These are phyloP conservation scores for Coemansia sp. DNA, from an alignment of 192 early-diverging fungal species.

Conservation along the genomic window DNA sequence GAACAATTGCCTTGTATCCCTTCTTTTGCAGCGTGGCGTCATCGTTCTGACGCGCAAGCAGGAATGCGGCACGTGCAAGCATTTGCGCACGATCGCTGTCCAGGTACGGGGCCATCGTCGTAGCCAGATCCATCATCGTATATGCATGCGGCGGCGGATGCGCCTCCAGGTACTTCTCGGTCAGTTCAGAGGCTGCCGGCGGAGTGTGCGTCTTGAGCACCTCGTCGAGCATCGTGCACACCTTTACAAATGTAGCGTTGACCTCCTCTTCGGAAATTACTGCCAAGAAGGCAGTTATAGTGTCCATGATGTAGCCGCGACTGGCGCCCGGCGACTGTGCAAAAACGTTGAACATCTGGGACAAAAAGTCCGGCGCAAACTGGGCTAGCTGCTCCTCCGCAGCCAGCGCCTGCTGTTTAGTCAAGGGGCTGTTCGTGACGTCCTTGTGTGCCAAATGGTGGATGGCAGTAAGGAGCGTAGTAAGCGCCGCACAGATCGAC, in stretches of 20 bases:
- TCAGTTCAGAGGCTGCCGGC: conserved; percentile 55
- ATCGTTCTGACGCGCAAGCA: conserved; percentile 56
- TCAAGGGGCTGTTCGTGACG: conserved; percentile 33
- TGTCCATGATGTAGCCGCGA: conserved; percentile 68
- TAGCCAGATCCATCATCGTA: conserved; percentile 86
- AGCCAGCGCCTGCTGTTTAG: conserved; percentile 57
- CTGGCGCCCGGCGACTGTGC: conserved; percentile 62
- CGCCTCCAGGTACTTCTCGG: conserved; percentile 48
- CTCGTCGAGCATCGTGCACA: conserved; percentile 60
- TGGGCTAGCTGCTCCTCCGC: conserved; percentile 62
- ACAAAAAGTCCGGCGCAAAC: conserved; percentile 70
- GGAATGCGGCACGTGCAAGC: conserved; percentile 52
- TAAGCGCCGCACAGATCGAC: conserved; percentile 72
- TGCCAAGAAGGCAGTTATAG: conserved; percentile 67
- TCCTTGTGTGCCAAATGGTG: conserved; percentile 31
- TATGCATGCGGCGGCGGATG: conserved; percentile 72
- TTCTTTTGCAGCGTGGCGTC: conserved; percentile 90
- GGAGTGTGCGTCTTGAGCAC: conserved; percentile 58
- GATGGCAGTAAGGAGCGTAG: conserved; percentile 58
- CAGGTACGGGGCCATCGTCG: conserved; percentile 73
- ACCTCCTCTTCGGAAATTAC: conserved; percentile 64
- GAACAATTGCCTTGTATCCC: conserved; percentile 84
- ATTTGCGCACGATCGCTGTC: conserved; percentile 67
- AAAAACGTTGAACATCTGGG: conserved; percentile 79
- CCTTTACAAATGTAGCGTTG: conserved; percentile 65